Conservation (phyloP, 257 asterid species). For the Solanum chiquidenum region DNA sequence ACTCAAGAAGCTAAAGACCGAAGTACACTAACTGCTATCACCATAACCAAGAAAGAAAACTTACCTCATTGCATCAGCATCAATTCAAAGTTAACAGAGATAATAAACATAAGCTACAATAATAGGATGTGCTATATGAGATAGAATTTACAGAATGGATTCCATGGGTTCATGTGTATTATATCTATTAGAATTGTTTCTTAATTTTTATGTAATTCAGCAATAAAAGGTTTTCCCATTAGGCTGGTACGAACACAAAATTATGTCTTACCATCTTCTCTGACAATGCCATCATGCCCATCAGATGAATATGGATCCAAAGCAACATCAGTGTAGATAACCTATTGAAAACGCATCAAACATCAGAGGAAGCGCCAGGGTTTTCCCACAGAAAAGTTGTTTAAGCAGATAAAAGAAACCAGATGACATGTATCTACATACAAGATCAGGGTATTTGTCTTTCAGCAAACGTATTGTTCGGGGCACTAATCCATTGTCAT, state of each 20-base stretch:
- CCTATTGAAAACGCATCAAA: conserved; percentile 22
- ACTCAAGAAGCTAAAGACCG: not conserved
- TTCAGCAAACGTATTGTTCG: conserved; percentile 81
- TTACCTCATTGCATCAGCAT: not conserved
- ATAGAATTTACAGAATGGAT: not conserved
- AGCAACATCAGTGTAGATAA: conserved; percentile 91
- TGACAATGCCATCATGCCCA: conserved; percentile 96
- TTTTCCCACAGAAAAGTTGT: not conserved
- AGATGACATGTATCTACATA: conserved; percentile 22
- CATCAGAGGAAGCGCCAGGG: not conserved
- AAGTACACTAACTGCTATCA: not conserved
- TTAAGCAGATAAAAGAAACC: not conserved
- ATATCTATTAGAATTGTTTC: not conserved
- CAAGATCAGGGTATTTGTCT: conserved; percentile 94
- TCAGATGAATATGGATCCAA: conserved; percentile 96
- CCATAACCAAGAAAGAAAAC: not conserved
- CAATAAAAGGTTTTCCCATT: not conserved
- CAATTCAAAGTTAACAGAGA: not conserved
- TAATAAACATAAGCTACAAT: not conserved
- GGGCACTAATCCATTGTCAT: conserved; percentile 82
- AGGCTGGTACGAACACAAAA: not conserved
- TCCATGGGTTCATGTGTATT: not conserved
- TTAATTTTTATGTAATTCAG: not conserved
- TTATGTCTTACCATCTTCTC: conserved; percentile 77
- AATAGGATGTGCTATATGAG: not conserved